These are phyloP conservation scores for Ramaria sp. DNA, from an alignment of 768 basidiomycete species.

Conservation along the genomic window DNA sequence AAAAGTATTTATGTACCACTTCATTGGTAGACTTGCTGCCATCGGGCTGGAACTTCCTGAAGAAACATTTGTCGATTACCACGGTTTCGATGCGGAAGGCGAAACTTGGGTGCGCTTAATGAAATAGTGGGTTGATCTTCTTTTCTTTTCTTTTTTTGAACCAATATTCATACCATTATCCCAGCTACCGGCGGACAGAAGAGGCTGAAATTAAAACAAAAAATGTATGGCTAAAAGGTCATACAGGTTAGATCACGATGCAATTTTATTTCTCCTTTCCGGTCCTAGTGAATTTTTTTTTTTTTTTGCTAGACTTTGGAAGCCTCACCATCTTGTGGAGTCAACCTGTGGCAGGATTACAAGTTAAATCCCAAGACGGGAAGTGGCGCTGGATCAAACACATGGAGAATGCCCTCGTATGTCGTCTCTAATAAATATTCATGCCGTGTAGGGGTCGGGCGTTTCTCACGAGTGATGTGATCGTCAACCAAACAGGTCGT, in stretches of 20 bases:
- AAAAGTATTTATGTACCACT: not conserved
- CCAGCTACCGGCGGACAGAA: conserved; percentile 36
- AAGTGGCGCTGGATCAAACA: conserved; percentile 50
- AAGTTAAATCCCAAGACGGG: conserved; percentile 41
- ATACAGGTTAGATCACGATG: conserved; percentile 34
- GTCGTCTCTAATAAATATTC: no score
- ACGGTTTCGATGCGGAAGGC: conserved; percentile 28
- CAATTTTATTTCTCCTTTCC: not conserved
- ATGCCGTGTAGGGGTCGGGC: no score
- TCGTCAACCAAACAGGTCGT: no score
- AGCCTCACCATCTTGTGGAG: conserved; percentile 48
- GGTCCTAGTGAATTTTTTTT: not conserved
- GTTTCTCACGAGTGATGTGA: no score
- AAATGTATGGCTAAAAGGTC: conserved; percentile 51
- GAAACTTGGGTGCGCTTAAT: conserved; percentile 33
- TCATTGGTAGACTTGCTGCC: conserved; percentile 39
- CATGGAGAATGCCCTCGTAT: conserved; percentile 44
- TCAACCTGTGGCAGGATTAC: conserved; percentile 48
- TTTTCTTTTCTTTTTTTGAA: not conserved
- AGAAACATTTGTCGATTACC: conserved; percentile 37
- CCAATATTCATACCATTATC: not conserved
- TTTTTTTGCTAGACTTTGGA: conserved; percentile 32
- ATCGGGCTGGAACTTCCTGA: conserved; percentile 44
- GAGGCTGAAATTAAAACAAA: conserved; percentile 41
- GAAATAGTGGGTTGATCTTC: conserved; percentile 30